These are phyloP conservation scores for Trypanosoma lewisi DNA, from an alignment of 208 protist genomes.

Conservation along the genomic window DNA sequence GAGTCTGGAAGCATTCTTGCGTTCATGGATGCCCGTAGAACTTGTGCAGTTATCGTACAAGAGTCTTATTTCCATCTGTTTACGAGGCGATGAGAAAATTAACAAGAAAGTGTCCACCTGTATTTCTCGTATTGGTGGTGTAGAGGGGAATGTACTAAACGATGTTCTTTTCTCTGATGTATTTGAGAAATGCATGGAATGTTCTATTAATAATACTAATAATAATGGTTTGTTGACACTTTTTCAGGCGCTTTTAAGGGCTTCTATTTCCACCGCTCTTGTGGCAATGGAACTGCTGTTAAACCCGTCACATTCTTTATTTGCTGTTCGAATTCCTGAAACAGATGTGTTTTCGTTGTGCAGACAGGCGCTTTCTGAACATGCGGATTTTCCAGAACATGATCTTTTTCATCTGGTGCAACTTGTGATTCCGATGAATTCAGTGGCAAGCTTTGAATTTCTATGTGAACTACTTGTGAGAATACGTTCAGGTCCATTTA, in stretches of 20 bases:
- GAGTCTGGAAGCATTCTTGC: conserved; percentile 32
- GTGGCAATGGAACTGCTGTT: conserved; percentile 21
- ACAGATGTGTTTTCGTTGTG: conserved; percentile 26
- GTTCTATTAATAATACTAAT: no score
- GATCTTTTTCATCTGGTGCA: conserved; percentile 5
- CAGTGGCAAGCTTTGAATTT: conserved; percentile 20
- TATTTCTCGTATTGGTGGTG: conserved; percentile 23
- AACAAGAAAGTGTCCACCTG: conserved; percentile 10
- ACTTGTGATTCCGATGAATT: conserved; percentile 4
- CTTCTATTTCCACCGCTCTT: conserved; percentile 18
- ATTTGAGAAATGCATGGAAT: conserved; percentile 1
- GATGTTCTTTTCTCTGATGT: conserved; percentile 5
- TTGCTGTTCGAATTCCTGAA: neutral
- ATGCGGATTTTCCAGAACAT: conserved; percentile 10
- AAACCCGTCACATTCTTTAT: neutral
- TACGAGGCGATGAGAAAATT: conserved; percentile 12
- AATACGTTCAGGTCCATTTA: neutral
- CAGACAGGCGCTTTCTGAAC: conserved; percentile 8
- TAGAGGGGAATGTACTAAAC: conserved; percentile 22
- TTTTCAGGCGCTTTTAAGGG: conserved; percentile 15
- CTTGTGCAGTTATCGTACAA: conserved; percentile 20
- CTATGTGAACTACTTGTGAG: conserved; percentile 22
- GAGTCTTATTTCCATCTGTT: conserved; percentile 26
- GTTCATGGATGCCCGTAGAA: conserved; percentile 33
- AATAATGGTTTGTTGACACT: conserved; percentile 8